Evolutionary conservation across 345 rosid species (phyloP), one percentile per base, ranked within the genome.

Genomic region (Acer negundo): DNA sequence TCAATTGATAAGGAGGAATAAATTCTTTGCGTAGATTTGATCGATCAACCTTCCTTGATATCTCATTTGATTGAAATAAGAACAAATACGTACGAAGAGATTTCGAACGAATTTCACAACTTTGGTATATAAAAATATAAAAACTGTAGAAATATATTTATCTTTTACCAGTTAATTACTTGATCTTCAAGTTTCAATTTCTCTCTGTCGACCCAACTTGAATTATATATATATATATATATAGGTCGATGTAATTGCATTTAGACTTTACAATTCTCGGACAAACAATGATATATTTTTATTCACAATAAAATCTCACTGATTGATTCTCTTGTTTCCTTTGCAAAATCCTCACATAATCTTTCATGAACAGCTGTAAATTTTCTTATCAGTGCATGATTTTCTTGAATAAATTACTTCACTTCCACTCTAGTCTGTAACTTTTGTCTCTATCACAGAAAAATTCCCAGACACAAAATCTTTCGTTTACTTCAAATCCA

Each of bases 401-500:
- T 46, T 62, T 74, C 77, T 62, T 46, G 9, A 17, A 46, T 53
- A 53, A 9, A 44, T 63, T 19, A 66, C 78, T 75, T 56, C 15
- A 7, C 20, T 35, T 65, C 58, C 19, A 75, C 72, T 75, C 78
- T 9, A 35, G 22, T 35, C 26, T 47, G 62, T 74, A 74, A 62
- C 69, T 61, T 47, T 51, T 62, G 24, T 63, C 69, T 49, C 49
- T n/a, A 17, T 12, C 9, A 17, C n/a, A 69, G 28, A 51, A 22
- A 75, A 51, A 67, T 26, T 55, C 51, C 59, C 64, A 55, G 65
- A 35, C 55, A 75, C 49, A 22, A 75, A 55, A 67, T 75, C 72
- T 75, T 67, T 53, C 9, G 65, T 64, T 67, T 66, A 51, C 56
- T 75, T 62, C 38, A n/a, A 49, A 66, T 51, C 35, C 35, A 31